Conservation (phyloP, 768 basidiomycete species). For the Daedaleopsis sinensis region DNA sequence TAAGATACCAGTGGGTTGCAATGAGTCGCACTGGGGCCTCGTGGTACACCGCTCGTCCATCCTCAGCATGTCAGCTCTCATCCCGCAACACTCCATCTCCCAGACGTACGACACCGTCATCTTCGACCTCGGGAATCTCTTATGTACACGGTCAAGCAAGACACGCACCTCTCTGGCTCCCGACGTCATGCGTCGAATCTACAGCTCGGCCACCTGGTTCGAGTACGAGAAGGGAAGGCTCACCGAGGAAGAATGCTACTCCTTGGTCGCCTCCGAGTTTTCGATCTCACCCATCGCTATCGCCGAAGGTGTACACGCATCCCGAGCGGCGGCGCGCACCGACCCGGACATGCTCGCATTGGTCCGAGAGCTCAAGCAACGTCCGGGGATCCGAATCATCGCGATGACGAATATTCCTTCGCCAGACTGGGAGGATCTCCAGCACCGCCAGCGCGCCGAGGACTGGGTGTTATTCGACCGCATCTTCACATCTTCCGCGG, state of each 20-base stretch:
- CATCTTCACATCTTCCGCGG: slow-evolving; percentile 53
- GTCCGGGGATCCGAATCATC: slow-evolving; percentile 42
- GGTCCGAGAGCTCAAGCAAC: slow-evolving; percentile 46
- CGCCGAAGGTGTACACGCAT: not conserved
- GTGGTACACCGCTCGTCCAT: too few species aligned
- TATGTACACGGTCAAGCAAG: slow-evolving; percentile 52
- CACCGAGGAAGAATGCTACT: slow-evolving; percentile 46
- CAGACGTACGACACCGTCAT: slow-evolving; percentile 40
- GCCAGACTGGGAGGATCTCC: slow-evolving; percentile 49
- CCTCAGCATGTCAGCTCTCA: too few species aligned
- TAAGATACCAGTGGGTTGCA: too few species aligned
- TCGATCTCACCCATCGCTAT: slow-evolving; percentile 22
- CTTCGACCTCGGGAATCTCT: slow-evolving; percentile 56
- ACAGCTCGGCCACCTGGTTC: slow-evolving; percentile 49
- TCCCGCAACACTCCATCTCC: too few species aligned
- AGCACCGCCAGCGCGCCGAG: too few species aligned
- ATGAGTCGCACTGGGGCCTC: too few species aligned
- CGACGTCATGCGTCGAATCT: slow-evolving; percentile 41
- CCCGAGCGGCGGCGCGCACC: not conserved
- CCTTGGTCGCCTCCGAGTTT: slow-evolving; percentile 42
- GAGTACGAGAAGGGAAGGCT: slow-evolving; percentile 53
- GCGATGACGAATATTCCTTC: slow-evolving; percentile 63
- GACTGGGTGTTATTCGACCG: slow-evolving; percentile 44
- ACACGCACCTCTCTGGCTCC: slow-evolving; percentile 45
- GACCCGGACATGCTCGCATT: slow-evolving; percentile 25